Percentiles rank a stretch among this genome's conserved stretches.
These are phyloP conservation scores for Magnolia sinica DNA, from an alignment of 164 flowering plant species.

Conservation along the genomic window DNA sequence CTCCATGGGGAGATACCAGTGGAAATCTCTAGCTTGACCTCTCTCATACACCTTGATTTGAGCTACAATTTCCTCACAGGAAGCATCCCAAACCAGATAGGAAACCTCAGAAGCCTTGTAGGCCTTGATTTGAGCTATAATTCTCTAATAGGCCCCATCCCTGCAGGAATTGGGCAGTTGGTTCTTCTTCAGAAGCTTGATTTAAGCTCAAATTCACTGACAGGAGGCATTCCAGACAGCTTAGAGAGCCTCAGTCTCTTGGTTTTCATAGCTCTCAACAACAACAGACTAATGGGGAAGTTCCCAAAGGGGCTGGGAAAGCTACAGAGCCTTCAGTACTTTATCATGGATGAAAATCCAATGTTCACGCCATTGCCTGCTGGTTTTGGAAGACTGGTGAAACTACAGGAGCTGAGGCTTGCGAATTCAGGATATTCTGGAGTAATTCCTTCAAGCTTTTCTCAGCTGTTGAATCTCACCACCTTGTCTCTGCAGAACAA, in stretches of 20 bases:
- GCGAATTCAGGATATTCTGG: slow-evolving; percentile 70
- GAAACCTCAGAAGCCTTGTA: slow-evolving; percentile 51
- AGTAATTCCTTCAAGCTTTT: slow-evolving; percentile 43
- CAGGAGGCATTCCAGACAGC: slow-evolving; percentile 51
- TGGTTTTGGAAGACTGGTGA: slow-evolving; percentile 50
- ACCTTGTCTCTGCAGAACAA: slow-evolving; percentile 70
- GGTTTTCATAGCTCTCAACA: slow-evolving; percentile 67
- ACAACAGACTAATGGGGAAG: slow-evolving; percentile 48
- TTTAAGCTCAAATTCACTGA: slow-evolving; percentile 65
- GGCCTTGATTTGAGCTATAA: slow-evolving; percentile 86
- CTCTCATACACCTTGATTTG: slow-evolving; percentile 70
- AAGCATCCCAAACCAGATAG: slow-evolving; percentile 51
- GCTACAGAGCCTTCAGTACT: slow-evolving; percentile 63
- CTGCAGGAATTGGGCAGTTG: slow-evolving; percentile 57
- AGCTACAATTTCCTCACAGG: slow-evolving; percentile 73
- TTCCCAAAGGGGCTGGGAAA: slow-evolving; percentile 51
- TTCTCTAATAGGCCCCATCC: slow-evolving; percentile 51
- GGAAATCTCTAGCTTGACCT: slow-evolving; percentile 34
- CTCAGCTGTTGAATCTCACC: slow-evolving; percentile 55
- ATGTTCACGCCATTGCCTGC: slow-evolving; percentile 53
- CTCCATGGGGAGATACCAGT: slow-evolving; percentile 51
- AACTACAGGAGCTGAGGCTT: slow-evolving; percentile 76
- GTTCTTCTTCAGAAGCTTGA: slow-evolving; percentile 77
- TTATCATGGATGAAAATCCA: slow-evolving; percentile 81
- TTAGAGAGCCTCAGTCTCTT: slow-evolving; percentile 46